Conservation (phyloP, 257 asterid genomes). For the Thymus mandschuricus region DNA sequence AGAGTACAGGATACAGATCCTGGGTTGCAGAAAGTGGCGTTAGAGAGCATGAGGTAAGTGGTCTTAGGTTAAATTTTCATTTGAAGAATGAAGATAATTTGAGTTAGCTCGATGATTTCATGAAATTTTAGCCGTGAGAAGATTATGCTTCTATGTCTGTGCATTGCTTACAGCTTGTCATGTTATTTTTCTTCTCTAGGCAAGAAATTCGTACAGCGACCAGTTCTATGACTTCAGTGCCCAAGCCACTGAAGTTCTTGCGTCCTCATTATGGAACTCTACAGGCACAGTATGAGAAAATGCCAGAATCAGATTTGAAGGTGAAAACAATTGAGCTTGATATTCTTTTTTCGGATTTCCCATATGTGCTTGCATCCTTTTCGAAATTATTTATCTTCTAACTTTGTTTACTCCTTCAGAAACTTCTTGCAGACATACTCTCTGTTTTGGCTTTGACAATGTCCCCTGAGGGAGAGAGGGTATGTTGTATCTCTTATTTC, state of each 20-base stretch:
- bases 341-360: background rate
- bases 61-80: background rate
- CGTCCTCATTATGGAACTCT: constrained; percentile 96
- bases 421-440: constrained; percentile 87
- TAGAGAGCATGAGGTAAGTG: constrained; percentile 86
- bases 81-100: background rate
- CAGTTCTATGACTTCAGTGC: constrained; percentile 98
- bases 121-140: constrained; percentile 1
- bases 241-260: constrained; percentile 92
- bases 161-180: background rate
- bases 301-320: constrained; percentile 76
- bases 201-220: constrained; percentile 94
- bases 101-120: constrained; percentile 11
- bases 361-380: background rate
- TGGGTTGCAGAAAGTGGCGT: constrained; percentile 84
- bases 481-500: constrained; percentile 32
- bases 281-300: constrained; percentile 64
- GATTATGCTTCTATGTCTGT: background rate
- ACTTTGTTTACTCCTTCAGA: constrained; percentile 45
- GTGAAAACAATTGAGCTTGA: constrained; percentile 43
- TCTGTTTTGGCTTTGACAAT: constrained; percentile 97
- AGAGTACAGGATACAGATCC: constrained; percentile 86
- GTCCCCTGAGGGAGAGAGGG: constrained; percentile 99
- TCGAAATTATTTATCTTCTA: constrained; percentile 1
- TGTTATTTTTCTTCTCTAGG: constrained; percentile 41